Percentiles rank a stretch among this genome's conserved stretches.
These are phyloP conservation scores for Leptographium flavum DNA, from an alignment of 2,329 filamentous ascomycete genomes.

Conservation along the genomic window DNA sequence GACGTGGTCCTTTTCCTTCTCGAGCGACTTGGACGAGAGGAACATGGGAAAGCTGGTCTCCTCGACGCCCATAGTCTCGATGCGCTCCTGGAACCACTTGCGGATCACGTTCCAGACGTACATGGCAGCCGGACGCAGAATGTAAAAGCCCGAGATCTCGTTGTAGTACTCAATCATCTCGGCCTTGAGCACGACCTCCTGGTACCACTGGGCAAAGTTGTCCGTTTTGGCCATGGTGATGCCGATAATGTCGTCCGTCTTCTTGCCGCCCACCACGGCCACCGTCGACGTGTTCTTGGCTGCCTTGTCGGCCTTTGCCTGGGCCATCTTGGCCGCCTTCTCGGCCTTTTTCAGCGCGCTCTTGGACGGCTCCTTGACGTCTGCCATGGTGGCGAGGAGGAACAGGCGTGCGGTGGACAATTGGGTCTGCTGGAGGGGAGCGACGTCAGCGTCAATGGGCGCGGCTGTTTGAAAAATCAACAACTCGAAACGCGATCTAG, in stretches of 20 bases:
- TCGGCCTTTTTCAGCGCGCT: conserved; percentile 52
- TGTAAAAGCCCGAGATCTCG: conserved; percentile 94
- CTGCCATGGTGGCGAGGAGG: conserved; percentile 10
- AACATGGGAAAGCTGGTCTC: conserved; percentile 97
- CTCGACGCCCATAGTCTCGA: conserved; percentile 83
- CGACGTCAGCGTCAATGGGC: no score
- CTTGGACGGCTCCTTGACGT: conserved; percentile 35
- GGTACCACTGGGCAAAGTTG: conserved; percentile 92
- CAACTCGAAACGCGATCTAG: no score
- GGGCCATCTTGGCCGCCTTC: conserved; percentile 42
- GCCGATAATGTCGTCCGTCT: conserved; percentile 60
- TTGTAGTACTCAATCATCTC: conserved; percentile 94
- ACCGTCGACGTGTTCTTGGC: conserved; percentile 38
- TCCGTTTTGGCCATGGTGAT: conserved; percentile 76
- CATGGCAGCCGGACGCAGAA: conserved; percentile 55
- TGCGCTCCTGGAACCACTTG: conserved; percentile 56
- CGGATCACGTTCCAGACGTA: conserved; percentile 53
- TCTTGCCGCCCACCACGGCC: conserved; percentile 42
- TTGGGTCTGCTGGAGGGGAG: no score
- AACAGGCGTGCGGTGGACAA: no score
- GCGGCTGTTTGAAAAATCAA: not conserved
- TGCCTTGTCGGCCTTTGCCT: conserved; percentile 48
- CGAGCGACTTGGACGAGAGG: conserved; percentile 77
- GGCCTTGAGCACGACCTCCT: conserved; percentile 92
- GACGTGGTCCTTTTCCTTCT: conserved; percentile 86